Percentiles rank a stretch among this genome's conserved stretches.
These are phyloP conservation scores for Chenopodium formosanum DNA, from an alignment of 148 eudicot species.

Conservation along the genomic window DNA sequence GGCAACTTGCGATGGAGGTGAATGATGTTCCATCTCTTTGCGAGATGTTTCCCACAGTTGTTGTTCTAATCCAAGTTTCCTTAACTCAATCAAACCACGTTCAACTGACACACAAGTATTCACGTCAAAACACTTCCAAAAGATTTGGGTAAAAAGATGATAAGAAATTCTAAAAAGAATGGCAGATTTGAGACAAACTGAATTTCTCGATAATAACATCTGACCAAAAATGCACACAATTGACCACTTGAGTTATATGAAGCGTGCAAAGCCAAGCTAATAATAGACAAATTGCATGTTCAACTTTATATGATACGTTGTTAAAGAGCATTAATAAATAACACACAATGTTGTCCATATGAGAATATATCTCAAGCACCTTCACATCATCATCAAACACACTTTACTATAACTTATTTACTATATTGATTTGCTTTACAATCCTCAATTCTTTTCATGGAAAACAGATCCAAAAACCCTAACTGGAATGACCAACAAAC, in stretches of 20 bases:
- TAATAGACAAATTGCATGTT: not conserved
- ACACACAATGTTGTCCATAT: not conserved
- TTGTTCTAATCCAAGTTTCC: conserved; percentile 75
- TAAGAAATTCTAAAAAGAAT: not conserved
- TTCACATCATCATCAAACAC: not conserved
- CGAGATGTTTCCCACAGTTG: conserved; percentile 96
- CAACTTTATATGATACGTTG: not conserved
- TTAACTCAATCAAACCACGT: conserved; percentile 61
- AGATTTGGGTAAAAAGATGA: not conserved
- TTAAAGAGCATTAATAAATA: not conserved
- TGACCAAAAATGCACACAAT: not conserved
- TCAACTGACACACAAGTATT: conserved; percentile 45
- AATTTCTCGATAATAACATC: not conserved
- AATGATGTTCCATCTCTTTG: conserved; percentile 58
- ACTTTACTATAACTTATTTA: not conserved
- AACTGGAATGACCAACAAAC: not conserved
- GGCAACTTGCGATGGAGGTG: conserved; percentile 28
- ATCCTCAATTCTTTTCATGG: not conserved
- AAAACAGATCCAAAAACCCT: not conserved
- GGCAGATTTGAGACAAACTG: not conserved
- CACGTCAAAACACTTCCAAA: not conserved
- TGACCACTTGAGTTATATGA: not conserved
- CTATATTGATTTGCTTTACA: not conserved
- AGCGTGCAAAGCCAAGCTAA: not conserved
- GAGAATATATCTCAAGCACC: not conserved